Base-by-base conservation (phyloP, 495 filamentous ascomycete species). In the Neurospora africana region DNA sequence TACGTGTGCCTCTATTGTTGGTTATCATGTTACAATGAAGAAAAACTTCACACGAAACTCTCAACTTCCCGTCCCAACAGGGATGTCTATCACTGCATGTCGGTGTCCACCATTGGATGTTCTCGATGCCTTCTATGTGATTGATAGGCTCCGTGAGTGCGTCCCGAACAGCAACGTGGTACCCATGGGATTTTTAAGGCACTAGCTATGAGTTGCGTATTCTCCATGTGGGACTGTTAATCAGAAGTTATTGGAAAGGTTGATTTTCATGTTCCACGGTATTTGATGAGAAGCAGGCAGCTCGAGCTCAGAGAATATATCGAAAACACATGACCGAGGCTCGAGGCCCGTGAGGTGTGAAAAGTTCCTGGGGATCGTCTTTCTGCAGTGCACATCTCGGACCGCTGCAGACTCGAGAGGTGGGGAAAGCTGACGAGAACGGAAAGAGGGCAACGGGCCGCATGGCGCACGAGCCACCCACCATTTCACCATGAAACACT, bases 381-480 rank as follows among this genome's bases (percentile, higher is more conserved):
- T 58, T 58, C 47, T 61, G 53, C 27, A 61, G 53, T 30, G 53
- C 53, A 33, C 23, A 61, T 61, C 27, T 15, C 53, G 53, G 53
- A 61, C 53, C 53, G 53, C 53, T 61, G 53, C 53, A 61, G 53
- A 8, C 53, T 61, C 53, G 8, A 13, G 53, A 30, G 53, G 53
- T 61, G 53, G 53, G 53, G 53, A 30, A 27, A 70, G 38, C 23
- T 70, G 69, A 70, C 69, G 38, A 40, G 38, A 70, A 43, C 37
- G 69, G 69, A 44, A 70, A 70, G 69, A 38, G 69, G 38, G 38
- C 69, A 70, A 44, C 39, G 53, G 53, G 53, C 53, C 33, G 53
- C 53, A 33, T 8, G 53, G 17, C 53, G 69, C 69, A 70, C 69
- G 41, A 43, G 23, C 69, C 69, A 70, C 37, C 23, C 69, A 70